Evolutionary conservation across 352 stramenopile species (phyloP).

Genomic region (Phytophthora hibernalis): DNA sequence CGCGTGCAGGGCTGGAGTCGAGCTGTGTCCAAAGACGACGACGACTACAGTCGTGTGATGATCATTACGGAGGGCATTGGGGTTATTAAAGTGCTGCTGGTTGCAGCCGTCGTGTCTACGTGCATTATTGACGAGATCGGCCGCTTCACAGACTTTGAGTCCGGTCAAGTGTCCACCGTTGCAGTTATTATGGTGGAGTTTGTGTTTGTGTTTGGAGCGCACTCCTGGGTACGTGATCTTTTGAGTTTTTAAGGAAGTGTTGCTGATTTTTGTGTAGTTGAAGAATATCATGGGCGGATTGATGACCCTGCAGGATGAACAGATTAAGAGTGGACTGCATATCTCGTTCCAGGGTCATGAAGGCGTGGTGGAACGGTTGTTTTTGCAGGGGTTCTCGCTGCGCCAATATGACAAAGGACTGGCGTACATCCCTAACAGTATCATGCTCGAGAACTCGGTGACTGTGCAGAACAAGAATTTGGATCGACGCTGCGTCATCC

Average conservation of each 20-base stretch:
- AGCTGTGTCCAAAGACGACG: slow-evolving; percentile 69
- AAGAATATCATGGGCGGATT: slow-evolving; percentile 89
- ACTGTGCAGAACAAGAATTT: slow-evolving; percentile 75
- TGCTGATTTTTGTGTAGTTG: slow-evolving; percentile 43
- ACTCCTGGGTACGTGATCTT: slow-evolving; percentile 72
- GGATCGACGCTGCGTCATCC: slow-evolving; percentile 60
- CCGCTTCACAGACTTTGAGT: slow-evolving; percentile 81
- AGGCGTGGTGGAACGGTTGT: slow-evolving; percentile 84
- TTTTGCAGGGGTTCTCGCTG: slow-evolving; percentile 82
- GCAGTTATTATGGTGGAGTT: slow-evolving; percentile 83
- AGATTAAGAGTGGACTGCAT: slow-evolving; percentile 81
- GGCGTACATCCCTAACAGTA: slow-evolving; percentile 82
- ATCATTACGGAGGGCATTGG: slow-evolving; percentile 88
- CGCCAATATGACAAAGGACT: slow-evolving; percentile 85
- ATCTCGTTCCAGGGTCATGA: slow-evolving; percentile 79
- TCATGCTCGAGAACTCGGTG: slow-evolving; percentile 78
- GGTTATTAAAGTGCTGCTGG: slow-evolving; percentile 86
- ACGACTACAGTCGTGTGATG: slow-evolving; percentile 88
- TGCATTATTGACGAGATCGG: slow-evolving; percentile 88
- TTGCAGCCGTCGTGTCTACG: slow-evolving; percentile 82
- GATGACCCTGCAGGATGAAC: slow-evolving; percentile 82
- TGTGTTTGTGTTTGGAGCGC: slow-evolving; percentile 78
- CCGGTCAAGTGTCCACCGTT: slow-evolving; percentile 79
- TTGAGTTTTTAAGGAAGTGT: too few relatives aligned
- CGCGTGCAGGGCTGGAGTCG: slow-evolving; percentile 85